Base-by-base conservation (phyloP, 2,329 filamentous ascomycete genomes). In the Sporothrix schenckii region DNA sequence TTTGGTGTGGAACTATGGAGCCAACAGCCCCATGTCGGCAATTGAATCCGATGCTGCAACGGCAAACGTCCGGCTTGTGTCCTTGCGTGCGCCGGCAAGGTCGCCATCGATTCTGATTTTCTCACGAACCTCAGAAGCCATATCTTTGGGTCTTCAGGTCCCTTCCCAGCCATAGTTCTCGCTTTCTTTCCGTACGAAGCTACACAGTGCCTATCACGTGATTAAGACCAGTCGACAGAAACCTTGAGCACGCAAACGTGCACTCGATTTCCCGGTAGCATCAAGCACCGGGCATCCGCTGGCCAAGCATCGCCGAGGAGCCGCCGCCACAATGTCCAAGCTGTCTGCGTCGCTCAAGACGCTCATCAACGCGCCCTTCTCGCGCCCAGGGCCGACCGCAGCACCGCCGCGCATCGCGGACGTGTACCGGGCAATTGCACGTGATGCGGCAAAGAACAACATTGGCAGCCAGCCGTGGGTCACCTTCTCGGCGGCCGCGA, bases 401-500 rank as follows among this genome's bases (percentile, higher is more conserved):
- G 90, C 91, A 2, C 86, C 91, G 39, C 79, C 83, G 14, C 83
- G 86, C 72, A 90, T 93, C 69, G 81, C 83, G 63, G 85, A 88
- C 16, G 83, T 92, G 39, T 92, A 91, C 79, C 82, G 85, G 72
- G 81, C 82, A 41, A 88, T 94, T 76, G 87, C 88, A 16, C 81
- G 83, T 72, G 87, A 91, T 74, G 91, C 91, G 0, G 79, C 80
- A 30, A 79, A 83, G n/a, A 86, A 87, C 74, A 85, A 87, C 74
- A 85, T 92, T 69, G 89, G 88, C 34, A 77, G 82, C 69, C 83
- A 86, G 72, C 87, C 89, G 60, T 93, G 90, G 89, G 79, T 92
- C 19, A 86, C 87, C 19, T 80, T 92, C 50, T 89, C 90, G 49
- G 91, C 92, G 0, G 92, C 92, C 44, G 89, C 92, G 21, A 93